These are phyloP conservation scores for Pythium aphanidermatum DNA, from an alignment of 352 stramenopile genomes.

Conservation along the genomic window DNA sequence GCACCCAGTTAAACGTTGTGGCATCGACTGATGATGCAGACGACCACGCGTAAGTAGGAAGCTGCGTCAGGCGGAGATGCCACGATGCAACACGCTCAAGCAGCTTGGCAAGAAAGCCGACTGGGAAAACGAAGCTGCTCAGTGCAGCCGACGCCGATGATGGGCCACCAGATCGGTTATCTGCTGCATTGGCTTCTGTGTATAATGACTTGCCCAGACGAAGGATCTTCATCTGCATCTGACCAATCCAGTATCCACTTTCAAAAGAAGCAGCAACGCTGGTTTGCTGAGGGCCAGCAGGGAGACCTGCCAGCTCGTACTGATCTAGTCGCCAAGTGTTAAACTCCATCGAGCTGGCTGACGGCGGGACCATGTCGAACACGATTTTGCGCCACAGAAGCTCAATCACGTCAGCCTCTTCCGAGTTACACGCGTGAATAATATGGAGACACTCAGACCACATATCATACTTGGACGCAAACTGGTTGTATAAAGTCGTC, in stretches of 20 bases:
- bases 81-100: conserved; percentile 74
- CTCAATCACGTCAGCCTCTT: conserved; percentile 64
- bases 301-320: conserved; percentile 52
- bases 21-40: conserved; percentile 39
- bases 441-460: conserved; percentile 85
- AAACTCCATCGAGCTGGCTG: conserved; percentile 55
- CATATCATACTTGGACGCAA: conserved; percentile 81
- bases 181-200: conserved; percentile 42
- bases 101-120: conserved; percentile 65
- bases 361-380: conserved; percentile 59
- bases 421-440: conserved; percentile 79
- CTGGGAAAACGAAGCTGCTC: conserved; percentile 62
- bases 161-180: conserved; percentile 26
- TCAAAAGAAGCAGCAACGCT: conserved; percentile 45
- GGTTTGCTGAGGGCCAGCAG: conserved; percentile 13
- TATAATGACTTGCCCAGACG: conserved; percentile 70
- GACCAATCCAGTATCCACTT: conserved; percentile 74
- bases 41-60: conserved; percentile 32
- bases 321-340: conserved; percentile 69
- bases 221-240: conserved; percentile 71
- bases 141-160: conserved; percentile 21
- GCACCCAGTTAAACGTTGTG: conserved; percentile 74
- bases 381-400: conserved; percentile 72
- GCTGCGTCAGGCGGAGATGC: conserved; percentile 61
- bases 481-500: conserved; percentile 82